A percentile compares a stretch with the other conserved stretches of the same genome.
phyloP scores from a whole-genome alignment of 1,284 basidiomycete genomes.

The Pseudozyma thailandica region DNA sequence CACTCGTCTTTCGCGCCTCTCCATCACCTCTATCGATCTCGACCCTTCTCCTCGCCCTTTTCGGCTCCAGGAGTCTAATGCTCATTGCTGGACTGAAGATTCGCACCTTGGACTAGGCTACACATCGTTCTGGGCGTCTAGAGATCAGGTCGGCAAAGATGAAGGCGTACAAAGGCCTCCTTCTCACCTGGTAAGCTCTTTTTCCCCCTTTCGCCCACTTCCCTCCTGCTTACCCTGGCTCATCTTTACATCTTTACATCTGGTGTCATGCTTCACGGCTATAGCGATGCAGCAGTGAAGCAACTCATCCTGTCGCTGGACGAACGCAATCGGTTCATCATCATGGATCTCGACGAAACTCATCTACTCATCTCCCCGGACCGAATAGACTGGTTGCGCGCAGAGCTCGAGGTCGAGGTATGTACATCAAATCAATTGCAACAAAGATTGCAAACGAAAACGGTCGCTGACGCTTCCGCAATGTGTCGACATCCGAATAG shows the following conservation, averaged over 20 bases:
- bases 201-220: not conserved
- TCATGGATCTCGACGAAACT: constrained; percentile 85
- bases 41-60: no score
- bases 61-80: no score
- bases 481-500: constrained; percentile 23
- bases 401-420: constrained; percentile 81
- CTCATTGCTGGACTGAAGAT: no score
- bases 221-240: no score
- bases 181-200: constrained; percentile 77
- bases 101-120: not conserved
- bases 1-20: no score
- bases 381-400: constrained; percentile 78
- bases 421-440: constrained; percentile 50
- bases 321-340: constrained; percentile 77
- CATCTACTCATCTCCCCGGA: constrained; percentile 85
- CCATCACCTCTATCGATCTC: no score
- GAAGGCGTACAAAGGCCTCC: constrained; percentile 78
- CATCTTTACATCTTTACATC: no score
- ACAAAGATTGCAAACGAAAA: no score
- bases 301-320: constrained; percentile 86
- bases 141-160: constrained; percentile 62
- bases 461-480: no score
- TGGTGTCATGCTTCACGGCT: no score
- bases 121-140: not conserved
- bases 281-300: constrained; percentile 86